phyloP scores from a whole-genome alignment of 805 yeast species.

The Kregervanrija fluxuum region DNA sequence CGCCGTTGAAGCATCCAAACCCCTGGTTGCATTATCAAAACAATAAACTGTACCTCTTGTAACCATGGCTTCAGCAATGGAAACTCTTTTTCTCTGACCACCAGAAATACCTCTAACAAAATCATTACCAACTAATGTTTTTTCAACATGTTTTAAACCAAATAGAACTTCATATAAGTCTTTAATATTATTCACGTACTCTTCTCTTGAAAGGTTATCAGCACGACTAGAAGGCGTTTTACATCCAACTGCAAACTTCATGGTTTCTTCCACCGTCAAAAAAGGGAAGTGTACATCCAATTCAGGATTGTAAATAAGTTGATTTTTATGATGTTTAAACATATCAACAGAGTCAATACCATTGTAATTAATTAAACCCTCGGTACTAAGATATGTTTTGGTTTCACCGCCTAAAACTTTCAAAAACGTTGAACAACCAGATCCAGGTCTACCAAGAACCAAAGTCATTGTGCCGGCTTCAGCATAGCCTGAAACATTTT shows the following conservation, averaged over 20 bases:
- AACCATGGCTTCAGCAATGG: slow-evolving; percentile 54
- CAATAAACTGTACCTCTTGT: slow-evolving; percentile 47
- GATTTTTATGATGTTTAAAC: slow-evolving; percentile 36
- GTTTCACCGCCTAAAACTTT: slow-evolving; percentile 37
- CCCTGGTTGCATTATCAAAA: slow-evolving; percentile 65
- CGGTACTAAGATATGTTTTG: slow-evolving; percentile 27
- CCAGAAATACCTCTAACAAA: slow-evolving; percentile 63
- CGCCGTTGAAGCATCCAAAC: slow-evolving; percentile 66
- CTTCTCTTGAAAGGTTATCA: slow-evolving; percentile 32
- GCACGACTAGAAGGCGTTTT: slow-evolving; percentile 43
- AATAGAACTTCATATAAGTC: slow-evolving; percentile 44
- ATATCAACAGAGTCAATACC: slow-evolving; percentile 39
- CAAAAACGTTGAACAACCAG: slow-evolving; percentile 54
- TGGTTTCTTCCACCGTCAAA: slow-evolving; percentile 44
- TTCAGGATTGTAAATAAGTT: slow-evolving; percentile 46
- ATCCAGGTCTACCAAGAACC: slow-evolving; percentile 50
- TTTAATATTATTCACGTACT: slow-evolving; percentile 34
- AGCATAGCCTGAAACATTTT: slow-evolving; percentile 12
- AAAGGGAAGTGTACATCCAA: slow-evolving; percentile 47
- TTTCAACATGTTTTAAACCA: slow-evolving; percentile 49
- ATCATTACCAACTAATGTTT: slow-evolving; percentile 59
- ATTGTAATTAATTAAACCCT: slow-evolving; percentile 38
- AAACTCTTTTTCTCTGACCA: slow-evolving; percentile 65
- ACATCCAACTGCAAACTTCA: slow-evolving; percentile 45
- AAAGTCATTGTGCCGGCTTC: slow-evolving; percentile 46